Base-by-base conservation (phyloP, 2,329 filamentous ascomycete species). In the Sporothrix schenckii region DNA sequence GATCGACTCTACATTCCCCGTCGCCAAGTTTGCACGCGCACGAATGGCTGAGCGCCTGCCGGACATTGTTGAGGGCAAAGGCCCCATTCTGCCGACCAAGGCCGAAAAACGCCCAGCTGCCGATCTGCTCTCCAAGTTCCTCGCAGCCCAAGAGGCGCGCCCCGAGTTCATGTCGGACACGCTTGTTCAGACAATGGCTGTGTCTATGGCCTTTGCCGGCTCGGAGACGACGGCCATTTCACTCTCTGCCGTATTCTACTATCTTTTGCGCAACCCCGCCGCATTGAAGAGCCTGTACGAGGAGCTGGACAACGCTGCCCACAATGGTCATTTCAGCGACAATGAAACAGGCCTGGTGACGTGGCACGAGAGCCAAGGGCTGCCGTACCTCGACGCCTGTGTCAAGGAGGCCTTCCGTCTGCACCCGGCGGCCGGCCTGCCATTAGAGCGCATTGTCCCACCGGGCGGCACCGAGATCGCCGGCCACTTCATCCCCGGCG, bases 151-250 rank as follows among this genome's bases (percentile, higher is more conserved):
- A 61, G 85, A 89, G 75, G 84, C 88, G 21, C 87, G 89, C 56
- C 89, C 90, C 0, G 87, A 89, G 2, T 90, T 92, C 79, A 92
- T 93, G 88, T 88, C 84, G 30, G 88, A 92, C 75, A 84, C 83
- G 3, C 83, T 91, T 10, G 90, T 92, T 13, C 87, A 91, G 73
- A 89, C 89, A 7, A 90, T 91, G 80, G 89, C 89, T 66, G 86
- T 89, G n/a, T 88, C 84, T 71, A 92, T 92, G 89, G 86, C 86
- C 0, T 88, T 91, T 74, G 92, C 92, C 0, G 91, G 92, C 3
- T 90, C 87, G 2, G 92, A 95, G 79, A 94, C 92, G 0, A 94
- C 92, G 0, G 91, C 90, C 52, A 94, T 94, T 76, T 88, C 86
- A 7, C 83, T 94, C 0, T 86, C 87, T 6, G 85, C 88, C 7